A percentile compares a stretch with the other conserved stretches of the same genome.
These are phyloP conservation scores for Candida dubliniensis DNA, from an alignment of 1,139 yeast genomes.

Conservation along the genomic window DNA sequence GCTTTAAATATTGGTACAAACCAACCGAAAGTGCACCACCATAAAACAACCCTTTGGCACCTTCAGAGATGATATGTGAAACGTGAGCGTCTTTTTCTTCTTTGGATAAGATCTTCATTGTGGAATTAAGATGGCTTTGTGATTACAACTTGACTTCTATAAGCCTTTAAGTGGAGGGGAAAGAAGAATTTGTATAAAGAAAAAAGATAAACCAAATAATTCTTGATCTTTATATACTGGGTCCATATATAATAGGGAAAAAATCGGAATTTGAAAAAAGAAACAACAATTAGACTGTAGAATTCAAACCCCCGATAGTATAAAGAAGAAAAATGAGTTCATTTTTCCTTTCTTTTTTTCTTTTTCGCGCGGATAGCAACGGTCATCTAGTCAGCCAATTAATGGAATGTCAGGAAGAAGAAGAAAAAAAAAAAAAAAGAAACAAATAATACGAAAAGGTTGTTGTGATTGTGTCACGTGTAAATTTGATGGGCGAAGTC, in stretches of 20 bases:
- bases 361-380: not conserved
- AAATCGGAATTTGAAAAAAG: constrained; percentile 3
- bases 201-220: not conserved
- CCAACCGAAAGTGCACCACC: constrained; percentile 40
- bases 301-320: constrained; percentile 1
- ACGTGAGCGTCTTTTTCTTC: constrained; percentile 47
- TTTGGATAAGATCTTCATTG: constrained; percentile 40
- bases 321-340: not conserved
- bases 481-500: too few species aligned
- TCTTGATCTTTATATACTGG: not conserved
- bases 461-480: too few species aligned
- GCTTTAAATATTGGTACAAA: constrained; percentile 33
- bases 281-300: too few species aligned
- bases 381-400: too few species aligned
- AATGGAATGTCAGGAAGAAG: too few species aligned
- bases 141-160: not conserved
- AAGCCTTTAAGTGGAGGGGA: not conserved
- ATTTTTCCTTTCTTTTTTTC: not conserved
- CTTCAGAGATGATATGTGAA: constrained; percentile 37
- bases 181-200: not conserved
- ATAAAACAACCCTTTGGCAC: constrained; percentile 40
- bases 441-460: too few species aligned
- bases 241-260: not conserved
- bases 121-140: not conserved
- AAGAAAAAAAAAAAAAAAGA: too few species aligned